phyloP scores from a whole-genome alignment of 2,329 filamentous ascomycete species.

The Fusarium illudens region DNA sequence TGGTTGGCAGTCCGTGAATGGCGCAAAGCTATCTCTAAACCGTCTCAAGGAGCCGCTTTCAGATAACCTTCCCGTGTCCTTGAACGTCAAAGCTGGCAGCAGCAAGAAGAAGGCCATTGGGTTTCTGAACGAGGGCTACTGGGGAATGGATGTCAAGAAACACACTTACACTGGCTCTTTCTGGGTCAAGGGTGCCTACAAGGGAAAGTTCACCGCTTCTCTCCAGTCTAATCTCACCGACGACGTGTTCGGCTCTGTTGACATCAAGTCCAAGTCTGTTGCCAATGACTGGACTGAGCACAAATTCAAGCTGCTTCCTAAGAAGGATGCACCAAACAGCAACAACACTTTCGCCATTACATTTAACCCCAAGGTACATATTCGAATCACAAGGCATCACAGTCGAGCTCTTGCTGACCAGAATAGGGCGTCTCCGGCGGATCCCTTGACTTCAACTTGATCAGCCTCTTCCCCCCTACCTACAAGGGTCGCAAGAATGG shows the following conservation, averaged over 20 bases:
- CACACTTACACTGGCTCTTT: slow-evolving; percentile 60
- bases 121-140: slow-evolving; percentile 63
- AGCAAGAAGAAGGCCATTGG: slow-evolving; percentile 50
- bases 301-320: slow-evolving; percentile 54
- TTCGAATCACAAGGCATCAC: fast-evolving
- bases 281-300: slow-evolving; percentile 61
- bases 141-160: slow-evolving; percentile 63
- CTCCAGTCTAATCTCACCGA: slow-evolving; percentile 55
- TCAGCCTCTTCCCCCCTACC: slow-evolving; percentile 68
- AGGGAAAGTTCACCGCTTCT: slow-evolving; percentile 57
- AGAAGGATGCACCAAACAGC: slow-evolving; percentile 57
- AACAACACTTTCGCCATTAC: slow-evolving; percentile 66
- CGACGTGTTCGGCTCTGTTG: slow-evolving; percentile 55
- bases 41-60: slow-evolving; percentile 59
- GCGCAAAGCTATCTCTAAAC: slow-evolving; percentile 57
- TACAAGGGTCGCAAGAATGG: slow-evolving; percentile 68
- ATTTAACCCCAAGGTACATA: slow-evolving; percentile 52
- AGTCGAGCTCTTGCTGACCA: neutral
- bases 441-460: slow-evolving; percentile 64
- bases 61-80: slow-evolving; percentile 59
- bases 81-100: slow-evolving; percentile 53
- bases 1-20: slow-evolving; percentile 56
- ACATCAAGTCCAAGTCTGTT: slow-evolving; percentile 54
- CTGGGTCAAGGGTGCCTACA: slow-evolving; percentile 60
- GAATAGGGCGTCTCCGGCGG: slow-evolving; percentile 47